These are phyloP conservation scores for Hibiscus trionum DNA, from an alignment of 345 rosid genomes.

Conservation along the genomic window DNA sequence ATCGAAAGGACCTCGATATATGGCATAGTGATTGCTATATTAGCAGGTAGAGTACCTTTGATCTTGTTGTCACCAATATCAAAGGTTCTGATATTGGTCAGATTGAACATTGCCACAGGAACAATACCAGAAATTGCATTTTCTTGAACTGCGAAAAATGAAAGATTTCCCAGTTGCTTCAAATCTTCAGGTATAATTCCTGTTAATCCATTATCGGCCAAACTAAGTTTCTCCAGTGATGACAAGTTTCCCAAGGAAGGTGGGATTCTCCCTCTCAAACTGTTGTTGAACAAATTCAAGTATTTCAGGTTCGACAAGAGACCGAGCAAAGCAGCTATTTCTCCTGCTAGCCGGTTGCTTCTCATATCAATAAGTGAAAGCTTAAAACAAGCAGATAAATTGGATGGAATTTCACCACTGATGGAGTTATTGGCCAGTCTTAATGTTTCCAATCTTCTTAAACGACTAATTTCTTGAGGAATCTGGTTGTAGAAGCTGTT, in stretches of 20 bases:
- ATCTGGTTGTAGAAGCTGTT: slow-evolving; percentile 9
- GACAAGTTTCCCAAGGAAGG: slow-evolving; percentile 13
- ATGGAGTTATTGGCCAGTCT: neutral
- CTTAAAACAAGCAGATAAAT: neutral
- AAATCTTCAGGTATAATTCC: slow-evolving; percentile 7
- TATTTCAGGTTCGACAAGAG: neutral
- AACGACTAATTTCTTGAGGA: slow-evolving; percentile 15
- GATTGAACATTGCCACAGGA: slow-evolving; percentile 8
- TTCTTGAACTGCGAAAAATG: neutral
- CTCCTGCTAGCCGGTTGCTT: slow-evolving; percentile 4
- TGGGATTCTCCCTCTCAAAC: neutral
- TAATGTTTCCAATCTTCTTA: neutral
- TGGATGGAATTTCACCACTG: slow-evolving; percentile 18
- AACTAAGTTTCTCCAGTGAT: neutral
- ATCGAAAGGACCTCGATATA: too few relatives aligned
- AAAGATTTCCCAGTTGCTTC: slow-evolving; percentile 1
- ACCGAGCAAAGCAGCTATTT: slow-evolving; percentile 5
- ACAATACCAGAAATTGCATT: too few relatives aligned
- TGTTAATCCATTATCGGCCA: neutral
- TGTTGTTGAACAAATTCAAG: neutral
- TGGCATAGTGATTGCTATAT: too few relatives aligned
- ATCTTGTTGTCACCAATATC: too few relatives aligned
- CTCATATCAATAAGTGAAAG: neutral
- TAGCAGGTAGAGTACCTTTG: too few relatives aligned
- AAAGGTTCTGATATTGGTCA: slow-evolving; percentile 5